Conservation (phyloP, 2,329 filamentous ascomycete genomes). For the Arthroderma uncinatum region DNA sequence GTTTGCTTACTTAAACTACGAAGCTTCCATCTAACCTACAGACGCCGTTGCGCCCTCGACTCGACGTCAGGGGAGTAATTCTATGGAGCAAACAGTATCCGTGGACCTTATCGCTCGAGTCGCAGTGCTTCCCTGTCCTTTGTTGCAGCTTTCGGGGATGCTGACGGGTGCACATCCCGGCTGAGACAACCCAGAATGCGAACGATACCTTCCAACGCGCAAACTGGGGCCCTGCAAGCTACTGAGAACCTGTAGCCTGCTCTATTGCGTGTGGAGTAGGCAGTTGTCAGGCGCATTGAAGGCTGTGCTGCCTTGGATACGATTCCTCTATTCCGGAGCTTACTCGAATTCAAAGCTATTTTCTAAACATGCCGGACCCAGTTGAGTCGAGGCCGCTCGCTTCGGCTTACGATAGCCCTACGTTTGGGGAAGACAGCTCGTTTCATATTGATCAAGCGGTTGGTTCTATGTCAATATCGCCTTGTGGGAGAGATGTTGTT, state of each 20-base stretch:
- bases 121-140: too few species aligned
- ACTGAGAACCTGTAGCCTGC: not conserved
- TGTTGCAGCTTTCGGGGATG: not conserved
- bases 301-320: not conserved
- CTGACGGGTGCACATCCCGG: not conserved
- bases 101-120: not conserved
- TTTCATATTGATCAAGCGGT: constrained; percentile 72
- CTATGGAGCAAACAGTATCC: not conserved
- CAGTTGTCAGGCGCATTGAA: not conserved
- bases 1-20: not conserved
- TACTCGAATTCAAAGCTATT: not conserved
- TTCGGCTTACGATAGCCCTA: constrained; percentile 69
- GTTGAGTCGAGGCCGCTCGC: constrained; percentile 9
- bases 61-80: too few species aligned
- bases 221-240: not conserved
- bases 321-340: not conserved
- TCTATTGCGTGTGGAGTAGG: not conserved
- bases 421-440: constrained; percentile 72
- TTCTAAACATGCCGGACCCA: not conserved
- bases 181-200: not conserved
- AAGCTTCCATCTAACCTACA: not conserved
- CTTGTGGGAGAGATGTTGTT: constrained; percentile 79
- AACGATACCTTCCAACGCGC: not conserved
- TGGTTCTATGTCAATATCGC: constrained; percentile 85
- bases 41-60: not conserved